Conservation (phyloP, 139 green algal species). For the Protoeuglena noctilucae region DNA sequence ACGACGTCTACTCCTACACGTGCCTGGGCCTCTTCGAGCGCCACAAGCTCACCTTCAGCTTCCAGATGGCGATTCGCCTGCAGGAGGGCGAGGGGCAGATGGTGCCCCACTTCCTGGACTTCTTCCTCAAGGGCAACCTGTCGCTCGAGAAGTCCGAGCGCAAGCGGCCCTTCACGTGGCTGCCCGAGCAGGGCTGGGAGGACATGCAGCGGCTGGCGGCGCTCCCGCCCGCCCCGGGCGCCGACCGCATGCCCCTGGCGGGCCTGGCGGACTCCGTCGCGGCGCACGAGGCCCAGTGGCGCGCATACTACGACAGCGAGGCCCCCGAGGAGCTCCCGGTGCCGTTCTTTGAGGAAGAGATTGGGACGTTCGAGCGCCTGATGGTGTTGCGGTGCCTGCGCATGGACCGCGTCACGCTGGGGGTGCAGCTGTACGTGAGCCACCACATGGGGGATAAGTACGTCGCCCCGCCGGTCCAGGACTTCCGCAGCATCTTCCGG, state of each 20-base stretch:
- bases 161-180: constrained; percentile 39
- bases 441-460: constrained; percentile 42
- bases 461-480: constrained; percentile 51
- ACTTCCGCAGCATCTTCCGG: constrained; percentile 54
- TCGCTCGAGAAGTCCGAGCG: constrained; percentile 38
- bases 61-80: constrained; percentile 67
- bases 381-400: constrained; percentile 64
- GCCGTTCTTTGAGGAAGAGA: constrained; percentile 29
- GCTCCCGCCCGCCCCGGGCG: constrained; percentile 22
- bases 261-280: constrained; percentile 43
- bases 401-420: constrained; percentile 60
- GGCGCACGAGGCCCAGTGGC: constrained; percentile 38
- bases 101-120: constrained; percentile 51
- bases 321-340: constrained; percentile 34
- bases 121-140: constrained; percentile 79
- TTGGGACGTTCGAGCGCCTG: constrained; percentile 60
- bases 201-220: constrained; percentile 53
- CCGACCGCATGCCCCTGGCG: constrained; percentile 19
- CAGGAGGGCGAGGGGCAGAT: constrained; percentile 38
- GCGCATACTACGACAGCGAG: constrained; percentile 49
- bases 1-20: constrained; percentile 65
- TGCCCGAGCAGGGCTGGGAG: constrained; percentile 62
- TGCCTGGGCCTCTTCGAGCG: constrained; percentile 62
- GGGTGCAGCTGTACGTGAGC: constrained; percentile 51
- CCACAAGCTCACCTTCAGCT: constrained; percentile 66